Conservation (phyloP, 768 basidiomycete species). For the Boletus eberwhitei region DNA sequence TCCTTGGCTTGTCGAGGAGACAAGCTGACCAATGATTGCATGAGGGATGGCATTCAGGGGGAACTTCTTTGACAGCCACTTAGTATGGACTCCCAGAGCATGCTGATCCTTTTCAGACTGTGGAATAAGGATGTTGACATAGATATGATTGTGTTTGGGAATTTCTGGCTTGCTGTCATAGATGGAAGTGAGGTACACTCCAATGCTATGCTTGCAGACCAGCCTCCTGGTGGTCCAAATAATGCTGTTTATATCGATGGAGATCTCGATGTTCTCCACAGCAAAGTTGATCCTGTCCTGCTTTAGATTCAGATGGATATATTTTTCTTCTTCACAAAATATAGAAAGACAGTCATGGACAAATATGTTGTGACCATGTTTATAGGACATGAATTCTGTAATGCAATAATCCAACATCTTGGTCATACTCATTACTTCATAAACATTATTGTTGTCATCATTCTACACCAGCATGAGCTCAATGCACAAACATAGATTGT, state of each 20-base stretch:
- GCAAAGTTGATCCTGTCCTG: neutral
- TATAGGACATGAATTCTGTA: too few species aligned
- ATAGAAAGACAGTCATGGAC: neutral
- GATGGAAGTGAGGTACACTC: neutral
- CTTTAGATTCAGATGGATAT: neutral
- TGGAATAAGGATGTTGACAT: constrained; percentile 6
- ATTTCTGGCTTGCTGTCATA: constrained; percentile 3
- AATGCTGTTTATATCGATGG: constrained; percentile 3
- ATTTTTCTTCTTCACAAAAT: neutral
- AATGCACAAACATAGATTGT: too few species aligned
- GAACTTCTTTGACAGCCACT: constrained; percentile 11
- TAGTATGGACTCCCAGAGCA: neutral
- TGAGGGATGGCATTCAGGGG: constrained; percentile 7
- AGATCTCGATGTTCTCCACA: neutral
- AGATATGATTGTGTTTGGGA: constrained; percentile 14
- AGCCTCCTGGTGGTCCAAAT: neutral
- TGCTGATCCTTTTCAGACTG: constrained; percentile 1
- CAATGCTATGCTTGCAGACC: neutral
- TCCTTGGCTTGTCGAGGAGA: neutral
- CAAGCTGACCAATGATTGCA: neutral
- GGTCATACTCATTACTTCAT: too few species aligned
- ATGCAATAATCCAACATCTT: too few species aligned
- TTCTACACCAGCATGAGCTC: too few species aligned
- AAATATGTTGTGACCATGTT: neutral
- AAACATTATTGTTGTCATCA: too few species aligned